These are phyloP conservation scores for Stachybotrys echinatus DNA, from an alignment of 2,329 filamentous ascomycete genomes.

Conservation along the genomic window DNA sequence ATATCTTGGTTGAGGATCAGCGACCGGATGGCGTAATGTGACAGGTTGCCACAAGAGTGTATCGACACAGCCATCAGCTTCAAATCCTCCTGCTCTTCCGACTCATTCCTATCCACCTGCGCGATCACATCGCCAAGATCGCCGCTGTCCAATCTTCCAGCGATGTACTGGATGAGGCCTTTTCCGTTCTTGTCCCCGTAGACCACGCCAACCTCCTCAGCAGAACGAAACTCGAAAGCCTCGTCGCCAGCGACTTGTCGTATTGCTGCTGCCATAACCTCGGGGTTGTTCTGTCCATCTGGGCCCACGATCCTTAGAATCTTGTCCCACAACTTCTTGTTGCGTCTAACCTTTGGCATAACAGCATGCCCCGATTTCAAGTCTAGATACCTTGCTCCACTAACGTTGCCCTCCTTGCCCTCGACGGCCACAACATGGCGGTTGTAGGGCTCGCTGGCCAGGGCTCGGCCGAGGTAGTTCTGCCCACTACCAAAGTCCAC, in stretches of 20 bases:
- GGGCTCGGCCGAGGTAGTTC: slow-evolving; percentile 85
- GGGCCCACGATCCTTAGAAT: slow-evolving; percentile 33
- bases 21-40: slow-evolving; percentile 87
- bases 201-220: slow-evolving; percentile 40
- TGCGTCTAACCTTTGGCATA: slow-evolving; percentile 68
- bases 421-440: slow-evolving; percentile 88
- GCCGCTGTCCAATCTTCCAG: slow-evolving; percentile 68
- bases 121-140: slow-evolving; percentile 64
- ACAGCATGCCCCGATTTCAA: slow-evolving; percentile 71
- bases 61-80: slow-evolving; percentile 85
- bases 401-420: slow-evolving; percentile 79
- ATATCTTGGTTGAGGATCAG: slow-evolving; percentile 80
- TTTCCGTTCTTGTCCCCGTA: slow-evolving; percentile 56
- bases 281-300: slow-evolving; percentile 33
- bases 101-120: slow-evolving; percentile 40
- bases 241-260: slow-evolving; percentile 27
- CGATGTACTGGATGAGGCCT: slow-evolving; percentile 71
- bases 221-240: slow-evolving; percentile 40
- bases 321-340: slow-evolving; percentile 72
- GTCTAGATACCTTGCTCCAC: slow-evolving; percentile 78
- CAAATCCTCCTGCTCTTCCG: slow-evolving; percentile 21
- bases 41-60: slow-evolving; percentile 96
- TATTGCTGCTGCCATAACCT: slow-evolving; percentile 24
- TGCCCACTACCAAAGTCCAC: slow-evolving; percentile 96
- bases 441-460: slow-evolving; percentile 82